Evolutionary conservation across 2,329 filamentous ascomycete species (phyloP).

Genomic region (Trichoderma harzianum): DNA sequence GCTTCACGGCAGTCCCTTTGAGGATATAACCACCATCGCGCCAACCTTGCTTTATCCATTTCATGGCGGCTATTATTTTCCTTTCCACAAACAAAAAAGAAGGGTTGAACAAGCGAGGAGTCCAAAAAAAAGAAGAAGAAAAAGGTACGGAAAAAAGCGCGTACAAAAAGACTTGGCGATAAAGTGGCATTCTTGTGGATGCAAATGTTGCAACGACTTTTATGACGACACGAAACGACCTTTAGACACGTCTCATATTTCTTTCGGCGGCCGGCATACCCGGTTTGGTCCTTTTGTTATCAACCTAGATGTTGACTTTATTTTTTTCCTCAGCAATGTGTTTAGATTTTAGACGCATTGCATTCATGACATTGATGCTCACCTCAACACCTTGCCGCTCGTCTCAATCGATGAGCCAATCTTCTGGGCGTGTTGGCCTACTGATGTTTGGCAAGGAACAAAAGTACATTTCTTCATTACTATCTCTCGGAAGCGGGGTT

Average conservation of each 20-base stretch:
- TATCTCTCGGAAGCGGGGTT: neutral
- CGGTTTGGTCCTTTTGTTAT: neutral
- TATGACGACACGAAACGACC: conserved; percentile 27
- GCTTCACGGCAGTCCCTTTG: conserved; percentile 36
- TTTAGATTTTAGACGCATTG: conserved; percentile 1
- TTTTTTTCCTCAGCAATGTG: neutral
- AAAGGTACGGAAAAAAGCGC: conserved; percentile 9
- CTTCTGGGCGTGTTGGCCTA: neutral
- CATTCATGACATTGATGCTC: neutral
- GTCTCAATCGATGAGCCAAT: neutral
- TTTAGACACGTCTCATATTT: conserved; percentile 17
- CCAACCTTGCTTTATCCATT: conserved; percentile 1
- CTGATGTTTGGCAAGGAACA: neutral
- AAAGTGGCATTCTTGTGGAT: conserved; percentile 7
- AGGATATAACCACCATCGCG: conserved; percentile 29
- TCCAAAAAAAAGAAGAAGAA: conserved; percentile 14
- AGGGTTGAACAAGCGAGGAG: neutral
- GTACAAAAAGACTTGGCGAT: neutral
- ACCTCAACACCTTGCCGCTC: neutral
- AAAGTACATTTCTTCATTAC: neutral
- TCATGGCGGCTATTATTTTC: conserved; percentile 6
- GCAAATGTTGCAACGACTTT: conserved; percentile 25
- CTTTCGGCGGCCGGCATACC: neutral
- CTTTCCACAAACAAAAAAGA: neutral
- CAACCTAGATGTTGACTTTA: neutral